Evolutionary conservation across 73 alveolate species (phyloP).

Genomic region (Urostyla sp.): DNA sequence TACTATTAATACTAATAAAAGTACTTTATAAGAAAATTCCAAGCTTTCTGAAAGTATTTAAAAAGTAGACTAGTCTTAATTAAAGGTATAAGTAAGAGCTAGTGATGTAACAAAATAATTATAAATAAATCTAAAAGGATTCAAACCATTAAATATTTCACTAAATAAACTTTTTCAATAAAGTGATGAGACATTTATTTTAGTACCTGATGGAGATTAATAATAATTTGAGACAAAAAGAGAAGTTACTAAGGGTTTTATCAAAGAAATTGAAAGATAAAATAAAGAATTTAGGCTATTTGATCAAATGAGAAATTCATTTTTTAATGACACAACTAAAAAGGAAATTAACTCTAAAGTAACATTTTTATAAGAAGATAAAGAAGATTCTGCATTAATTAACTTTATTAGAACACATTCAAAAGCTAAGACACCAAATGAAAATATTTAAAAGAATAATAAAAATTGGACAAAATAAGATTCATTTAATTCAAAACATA

Average conservation of each 20-base stretch:
- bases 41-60: not conserved
- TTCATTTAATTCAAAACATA: not conserved
- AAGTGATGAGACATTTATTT: not conserved
- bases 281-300: conserved; percentile 20
- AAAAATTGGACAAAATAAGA: not conserved
- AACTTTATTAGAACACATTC: not conserved
- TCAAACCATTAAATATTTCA: not conserved
- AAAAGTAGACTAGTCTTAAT: not conserved
- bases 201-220: not conserved
- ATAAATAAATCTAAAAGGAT: not conserved
- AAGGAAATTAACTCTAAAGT: not conserved
- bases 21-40: not conserved
- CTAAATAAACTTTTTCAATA: not conserved
- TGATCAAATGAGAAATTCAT: conserved; percentile 16
- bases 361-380: not conserved
- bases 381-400: not conserved
- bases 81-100: not conserved
- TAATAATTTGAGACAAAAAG: not conserved
- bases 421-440: not conserved
- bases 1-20: not conserved
- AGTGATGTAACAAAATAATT: not conserved
- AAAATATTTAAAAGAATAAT: not conserved
- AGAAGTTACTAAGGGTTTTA: not conserved
- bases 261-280: conserved; percentile 22
- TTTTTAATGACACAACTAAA: no score